A percentile compares a stretch with the other conserved stretches of the same genome.
Conservation (phyloP, 2,329 filamentous ascomycete species). For the Neonectria coccinea region DNA sequence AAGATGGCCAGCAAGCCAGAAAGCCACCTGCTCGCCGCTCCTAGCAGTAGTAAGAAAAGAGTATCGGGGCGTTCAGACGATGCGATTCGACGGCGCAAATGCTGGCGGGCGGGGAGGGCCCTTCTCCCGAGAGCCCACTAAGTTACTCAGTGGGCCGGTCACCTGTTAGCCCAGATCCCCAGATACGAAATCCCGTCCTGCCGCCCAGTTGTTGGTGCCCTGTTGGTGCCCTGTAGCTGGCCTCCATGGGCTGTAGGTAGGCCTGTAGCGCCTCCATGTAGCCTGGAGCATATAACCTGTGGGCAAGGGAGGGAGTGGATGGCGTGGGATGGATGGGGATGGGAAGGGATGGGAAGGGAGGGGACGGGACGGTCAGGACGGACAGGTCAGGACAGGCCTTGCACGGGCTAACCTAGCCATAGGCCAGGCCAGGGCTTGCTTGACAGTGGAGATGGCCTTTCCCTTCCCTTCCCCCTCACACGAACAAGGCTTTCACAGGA, state of each 20-base stretch:
- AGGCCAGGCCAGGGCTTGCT: not conserved
- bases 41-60: not conserved
- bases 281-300: not conserved
- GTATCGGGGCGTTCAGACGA: slow-evolving; percentile 34
- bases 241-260: not conserved
- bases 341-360: slow-evolving; percentile 5
- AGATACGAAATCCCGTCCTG: slow-evolving; percentile 40
- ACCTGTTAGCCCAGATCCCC: slow-evolving; percentile 46
- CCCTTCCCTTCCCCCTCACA: not conserved
- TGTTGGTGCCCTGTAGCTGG: slow-evolving; percentile 4
- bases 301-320: slow-evolving; percentile 25
- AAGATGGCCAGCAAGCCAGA: slow-evolving; percentile 35
- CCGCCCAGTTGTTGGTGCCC: slow-evolving; percentile 11
- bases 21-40: slow-evolving; percentile 39
- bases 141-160: slow-evolving; percentile 39
- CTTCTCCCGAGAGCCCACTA: slow-evolving; percentile 38
- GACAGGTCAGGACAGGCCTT: not conserved
- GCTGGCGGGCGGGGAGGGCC: slow-evolving; percentile 32
- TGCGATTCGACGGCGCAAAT: slow-evolving; percentile 42
- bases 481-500: not conserved
- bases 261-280: not conserved
- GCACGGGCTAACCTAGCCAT: not conserved
- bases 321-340: slow-evolving; percentile 15
- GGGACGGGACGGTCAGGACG: slow-evolving; percentile 23
- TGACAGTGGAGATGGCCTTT: not conserved